phyloP scores from a whole-genome alignment of 805 yeast genomes.

The Ogataea paraovalis region DNA sequence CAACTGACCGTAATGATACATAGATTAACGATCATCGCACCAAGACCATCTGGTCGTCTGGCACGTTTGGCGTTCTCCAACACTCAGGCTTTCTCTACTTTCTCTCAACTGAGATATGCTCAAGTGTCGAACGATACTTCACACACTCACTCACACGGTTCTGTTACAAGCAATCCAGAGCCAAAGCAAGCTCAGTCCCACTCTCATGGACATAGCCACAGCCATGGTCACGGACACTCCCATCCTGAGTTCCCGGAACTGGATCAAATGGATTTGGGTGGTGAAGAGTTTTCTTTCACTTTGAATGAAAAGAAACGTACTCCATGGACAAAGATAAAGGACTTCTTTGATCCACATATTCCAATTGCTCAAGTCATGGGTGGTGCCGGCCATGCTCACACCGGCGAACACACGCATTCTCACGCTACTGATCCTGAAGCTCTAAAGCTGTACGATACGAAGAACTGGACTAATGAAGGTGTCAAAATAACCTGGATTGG shows the following conservation, averaged over 20 bases:
- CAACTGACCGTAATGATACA: neutral
- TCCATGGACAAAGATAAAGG: constrained; percentile 26
- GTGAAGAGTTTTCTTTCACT: constrained; percentile 24
- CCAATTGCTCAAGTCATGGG: constrained; percentile 29
- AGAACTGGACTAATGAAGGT: constrained; percentile 66
- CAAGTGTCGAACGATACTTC: neutral
- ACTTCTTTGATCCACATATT: constrained; percentile 34
- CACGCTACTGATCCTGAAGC: constrained; percentile 40
- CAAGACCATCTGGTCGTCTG: constrained; percentile 1
- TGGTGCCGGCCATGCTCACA: constrained; percentile 16
- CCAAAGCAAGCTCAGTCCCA: constrained; percentile 1
- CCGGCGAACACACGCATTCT: constrained; percentile 32
- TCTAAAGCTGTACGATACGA: constrained; percentile 41
- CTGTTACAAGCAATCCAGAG: neutral
- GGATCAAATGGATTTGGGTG: constrained; percentile 24
- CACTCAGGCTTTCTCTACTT: neutral
- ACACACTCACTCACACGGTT: neutral
- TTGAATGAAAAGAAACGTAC: constrained; percentile 22
- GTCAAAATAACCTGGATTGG: constrained; percentile 94
- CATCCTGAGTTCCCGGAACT: constrained; percentile 29
- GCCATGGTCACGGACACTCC: constrained; percentile 27
- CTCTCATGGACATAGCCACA: constrained; percentile 3
- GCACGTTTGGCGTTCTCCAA: neutral
- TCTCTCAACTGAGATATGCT: neutral
- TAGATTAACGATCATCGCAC: neutral